Percentiles rank a stretch among this genome's conserved stretches.
phyloP scores from a whole-genome alignment of 2,329 filamentous ascomycete species.

The Calonectria leucothoes region DNA sequence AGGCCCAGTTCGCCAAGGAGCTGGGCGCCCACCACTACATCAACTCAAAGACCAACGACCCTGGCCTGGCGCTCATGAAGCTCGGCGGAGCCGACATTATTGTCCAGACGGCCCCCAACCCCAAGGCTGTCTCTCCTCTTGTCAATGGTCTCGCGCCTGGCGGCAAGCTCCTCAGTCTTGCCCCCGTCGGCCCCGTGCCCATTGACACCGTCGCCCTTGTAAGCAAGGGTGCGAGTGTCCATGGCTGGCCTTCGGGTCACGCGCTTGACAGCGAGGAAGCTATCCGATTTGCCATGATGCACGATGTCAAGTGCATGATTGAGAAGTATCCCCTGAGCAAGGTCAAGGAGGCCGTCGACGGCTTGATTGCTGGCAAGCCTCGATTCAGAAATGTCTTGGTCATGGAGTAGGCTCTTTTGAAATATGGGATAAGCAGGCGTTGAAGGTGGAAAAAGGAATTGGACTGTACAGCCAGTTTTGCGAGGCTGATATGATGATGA shows the following conservation, averaged over 20 bases:
- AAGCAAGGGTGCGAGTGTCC: slow-evolving; percentile 66
- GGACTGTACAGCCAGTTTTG: neutral
- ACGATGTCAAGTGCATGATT: slow-evolving; percentile 73
- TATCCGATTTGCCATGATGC: slow-evolving; percentile 71
- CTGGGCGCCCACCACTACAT: slow-evolving; percentile 59
- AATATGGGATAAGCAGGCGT: neutral
- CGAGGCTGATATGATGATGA: neutral
- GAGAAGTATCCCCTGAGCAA: slow-evolving; percentile 72
- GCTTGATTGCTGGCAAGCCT: slow-evolving; percentile 54
- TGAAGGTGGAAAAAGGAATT: neutral
- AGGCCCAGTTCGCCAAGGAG: slow-evolving; percentile 72
- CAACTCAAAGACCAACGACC: slow-evolving; percentile 64
- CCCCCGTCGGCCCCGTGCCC: slow-evolving; percentile 59
- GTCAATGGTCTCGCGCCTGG: slow-evolving; percentile 63
- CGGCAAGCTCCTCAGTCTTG: slow-evolving; percentile 71
- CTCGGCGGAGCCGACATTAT: slow-evolving; percentile 73
- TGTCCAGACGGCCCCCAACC: slow-evolving; percentile 72
- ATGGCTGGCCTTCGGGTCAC: slow-evolving; percentile 73
- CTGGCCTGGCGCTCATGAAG: slow-evolving; percentile 59
- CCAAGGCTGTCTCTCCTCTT: slow-evolving; percentile 64
- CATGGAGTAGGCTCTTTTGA: slow-evolving; percentile 46
- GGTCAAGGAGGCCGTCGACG: slow-evolving; percentile 57
- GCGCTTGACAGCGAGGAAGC: slow-evolving; percentile 74
- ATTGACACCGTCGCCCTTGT: slow-evolving; percentile 58
- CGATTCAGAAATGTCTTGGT: slow-evolving; percentile 59